Conservation (phyloP, 75 land plant species). For the Sequoia sempervirens region DNA sequence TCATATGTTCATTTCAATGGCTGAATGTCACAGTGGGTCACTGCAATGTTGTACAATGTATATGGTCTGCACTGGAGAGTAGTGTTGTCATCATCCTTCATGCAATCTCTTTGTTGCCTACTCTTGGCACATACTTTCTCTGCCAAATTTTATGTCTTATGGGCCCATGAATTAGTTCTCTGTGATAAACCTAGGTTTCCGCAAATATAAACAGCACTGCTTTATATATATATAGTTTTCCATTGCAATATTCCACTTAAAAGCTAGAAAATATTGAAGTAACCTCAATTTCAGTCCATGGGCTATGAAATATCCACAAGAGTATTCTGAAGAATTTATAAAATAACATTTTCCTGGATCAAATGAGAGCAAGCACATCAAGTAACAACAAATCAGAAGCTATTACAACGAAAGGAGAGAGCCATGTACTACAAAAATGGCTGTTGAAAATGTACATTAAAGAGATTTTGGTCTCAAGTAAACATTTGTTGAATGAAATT, state of each 20-base stretch:
- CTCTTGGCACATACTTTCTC: too few species aligned
- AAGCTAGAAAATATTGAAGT: neutral
- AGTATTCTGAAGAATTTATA: neutral
- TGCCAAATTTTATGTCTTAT: neutral
- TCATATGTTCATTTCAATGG: neutral
- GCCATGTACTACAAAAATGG: neutral
- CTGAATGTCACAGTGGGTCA: neutral
- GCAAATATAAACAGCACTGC: too few species aligned
- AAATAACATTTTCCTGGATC: neutral
- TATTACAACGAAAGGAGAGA: neutral
- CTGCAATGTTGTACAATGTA: neutral
- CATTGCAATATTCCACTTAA: neutral
- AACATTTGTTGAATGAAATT: neutral
- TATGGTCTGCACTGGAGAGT: neutral
- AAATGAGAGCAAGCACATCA: neutral
- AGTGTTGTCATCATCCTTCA: neutral
- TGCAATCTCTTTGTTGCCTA: neutral
- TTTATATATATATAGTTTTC: too few species aligned
- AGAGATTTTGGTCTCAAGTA: neutral
- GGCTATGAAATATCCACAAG: neutral
- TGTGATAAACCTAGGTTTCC: neutral
- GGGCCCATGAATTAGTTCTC: neutral
- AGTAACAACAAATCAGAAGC: neutral
- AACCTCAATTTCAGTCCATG: neutral
- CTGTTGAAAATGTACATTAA: neutral